Conservation (phyloP, 2,329 filamentous ascomycete species). For the Purpureocillium lavendulum region DNA sequence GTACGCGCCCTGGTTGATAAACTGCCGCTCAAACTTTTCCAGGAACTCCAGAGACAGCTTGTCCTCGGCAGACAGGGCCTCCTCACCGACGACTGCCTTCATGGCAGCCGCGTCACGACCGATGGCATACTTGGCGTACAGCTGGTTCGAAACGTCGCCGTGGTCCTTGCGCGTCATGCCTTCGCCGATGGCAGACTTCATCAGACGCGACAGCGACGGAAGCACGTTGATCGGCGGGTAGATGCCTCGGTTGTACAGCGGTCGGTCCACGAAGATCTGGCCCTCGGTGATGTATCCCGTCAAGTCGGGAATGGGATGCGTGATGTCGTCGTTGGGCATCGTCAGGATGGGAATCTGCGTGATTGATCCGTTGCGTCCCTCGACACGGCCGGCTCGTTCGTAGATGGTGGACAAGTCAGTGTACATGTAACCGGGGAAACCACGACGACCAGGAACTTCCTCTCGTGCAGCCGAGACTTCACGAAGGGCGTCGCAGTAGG, state of each 20-base stretch:
- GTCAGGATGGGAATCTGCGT: conserved; percentile 98
- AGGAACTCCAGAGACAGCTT: conserved; percentile 97
- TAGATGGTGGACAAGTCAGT: conserved; percentile 99
- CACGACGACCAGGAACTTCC: conserved; percentile 97
- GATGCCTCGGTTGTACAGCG: conserved; percentile 90
- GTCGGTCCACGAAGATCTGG: conserved; percentile 95
- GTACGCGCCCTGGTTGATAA: conserved; percentile 87
- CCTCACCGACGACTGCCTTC: conserved; percentile 99
- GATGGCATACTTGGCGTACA: conserved; percentile 99
- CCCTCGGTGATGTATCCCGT: conserved; percentile 99
- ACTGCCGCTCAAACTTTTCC: conserved; percentile 95
- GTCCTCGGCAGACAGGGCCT: conserved; percentile 90
- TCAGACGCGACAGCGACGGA: conserved; percentile 94
- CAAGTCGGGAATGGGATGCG: conserved; percentile 96
- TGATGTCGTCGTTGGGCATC: conserved; percentile 99
- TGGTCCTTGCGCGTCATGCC: conserved; percentile 95
- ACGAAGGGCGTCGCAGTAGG: conserved; percentile 97
- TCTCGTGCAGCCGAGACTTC: conserved; percentile 97
- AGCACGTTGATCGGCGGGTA: conserved; percentile 99
- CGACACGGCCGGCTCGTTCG: conserved; percentile 95
- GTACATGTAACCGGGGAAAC: conserved; percentile 99
- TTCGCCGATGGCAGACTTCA: conserved; percentile 99
- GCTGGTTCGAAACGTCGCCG: conserved; percentile 96
- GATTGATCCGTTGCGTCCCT: conserved; percentile 95
- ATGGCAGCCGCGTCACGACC: conserved; percentile 96